phyloP scores from a whole-genome alignment of 805 yeast species.

The Millerago galiae region DNA sequence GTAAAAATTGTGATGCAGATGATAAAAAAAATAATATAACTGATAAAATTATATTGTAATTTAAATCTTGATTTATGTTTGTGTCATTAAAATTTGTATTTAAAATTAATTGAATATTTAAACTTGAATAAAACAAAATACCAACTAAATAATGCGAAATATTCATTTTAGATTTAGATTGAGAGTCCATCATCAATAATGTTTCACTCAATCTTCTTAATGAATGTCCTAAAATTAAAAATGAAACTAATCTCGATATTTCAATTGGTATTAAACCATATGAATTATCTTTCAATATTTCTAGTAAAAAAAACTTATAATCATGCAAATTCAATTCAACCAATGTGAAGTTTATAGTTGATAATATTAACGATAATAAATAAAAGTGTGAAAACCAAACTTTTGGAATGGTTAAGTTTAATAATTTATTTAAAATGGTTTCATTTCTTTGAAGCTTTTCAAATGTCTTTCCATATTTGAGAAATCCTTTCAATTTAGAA shows the following conservation, averaged over 20 bases:
- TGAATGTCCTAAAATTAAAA: conserved; percentile 41
- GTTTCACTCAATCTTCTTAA: conserved; percentile 52
- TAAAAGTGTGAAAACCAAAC: conserved; percentile 60
- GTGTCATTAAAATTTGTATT: conserved; percentile 19
- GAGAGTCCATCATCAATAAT: conserved; percentile 38
- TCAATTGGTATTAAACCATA: conserved; percentile 20
- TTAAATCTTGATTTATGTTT: conserved; percentile 3
- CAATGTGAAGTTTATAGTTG: conserved; percentile 18
- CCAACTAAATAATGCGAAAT: conserved; percentile 65
- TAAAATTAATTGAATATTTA: conserved; percentile 34
- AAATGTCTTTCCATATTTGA: too few species aligned
- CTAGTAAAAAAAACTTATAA: conserved; percentile 5
- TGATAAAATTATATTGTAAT: conserved; percentile 6
- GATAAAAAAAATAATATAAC: conserved; percentile 21
- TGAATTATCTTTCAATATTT: conserved; percentile 2
- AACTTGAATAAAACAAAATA: conserved; percentile 45
- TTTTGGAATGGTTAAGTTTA: conserved; percentile 35
- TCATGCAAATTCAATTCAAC: conserved; percentile 7
- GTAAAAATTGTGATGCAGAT: conserved; percentile 38
- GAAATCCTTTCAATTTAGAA: too few species aligned
- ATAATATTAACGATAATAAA: conserved; percentile 33
- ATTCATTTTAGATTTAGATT: conserved; percentile 46
- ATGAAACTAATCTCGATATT: conserved; percentile 15
- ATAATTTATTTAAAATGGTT: too few species aligned
- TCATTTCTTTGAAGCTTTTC: too few species aligned